Evolutionary conservation across 139 green algal genomes (phyloP), one percentile per base, ranked within the genome.

Genomic region (Chlamydomonas schloesseri): DNA sequence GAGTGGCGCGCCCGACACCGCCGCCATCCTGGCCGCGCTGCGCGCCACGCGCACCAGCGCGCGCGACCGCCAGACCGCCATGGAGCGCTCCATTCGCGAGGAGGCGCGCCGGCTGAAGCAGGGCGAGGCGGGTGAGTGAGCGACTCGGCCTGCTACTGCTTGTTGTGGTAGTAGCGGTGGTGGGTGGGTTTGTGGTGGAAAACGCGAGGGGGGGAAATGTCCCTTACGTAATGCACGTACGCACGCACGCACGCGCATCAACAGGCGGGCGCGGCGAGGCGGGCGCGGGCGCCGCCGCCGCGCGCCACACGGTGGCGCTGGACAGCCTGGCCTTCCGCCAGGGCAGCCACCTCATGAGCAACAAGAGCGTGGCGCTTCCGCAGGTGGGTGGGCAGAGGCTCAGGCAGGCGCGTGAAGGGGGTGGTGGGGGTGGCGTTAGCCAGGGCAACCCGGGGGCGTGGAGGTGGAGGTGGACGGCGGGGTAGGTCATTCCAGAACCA

Each of bases 11-110:
- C 60, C 89, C 0, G 92, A 93, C 13, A 93, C 93, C 9, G 82
- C 82, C 24, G 67, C 65, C 33, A 98, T 99, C 85, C 92, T 99
- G 71, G 91, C 95, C 14, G 91, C 90, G 46, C 93, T 99, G 87
- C 88, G 95, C 55, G 94, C 93, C 37, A 98, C 96, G 29, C 93
- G 96, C 70, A 92, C 89, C n/a, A 78, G 50, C 2, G 89, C 89
- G 1, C 82, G 90, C n/a, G 96, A 98, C 73, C 90, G 96, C 21
- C 92, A 97, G 86, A 90, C 67, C 26, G 97, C 95, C 36, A 93
- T 98, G 90, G 97, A 99, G 89, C 86, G 93, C 42, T 92, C 71
- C 31, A 99, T 99, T 86, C 88, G 96, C 0, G 96, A 98, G 81
- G 98, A 99, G 90, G 98, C 98, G 26, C 90, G 96, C 3, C 89